Evolutionary conservation across 2,329 filamentous ascomycete genomes (phyloP), one percentile per base, ranked within the genome.

Genomic region (Penicillium sclerotigenum): DNA sequence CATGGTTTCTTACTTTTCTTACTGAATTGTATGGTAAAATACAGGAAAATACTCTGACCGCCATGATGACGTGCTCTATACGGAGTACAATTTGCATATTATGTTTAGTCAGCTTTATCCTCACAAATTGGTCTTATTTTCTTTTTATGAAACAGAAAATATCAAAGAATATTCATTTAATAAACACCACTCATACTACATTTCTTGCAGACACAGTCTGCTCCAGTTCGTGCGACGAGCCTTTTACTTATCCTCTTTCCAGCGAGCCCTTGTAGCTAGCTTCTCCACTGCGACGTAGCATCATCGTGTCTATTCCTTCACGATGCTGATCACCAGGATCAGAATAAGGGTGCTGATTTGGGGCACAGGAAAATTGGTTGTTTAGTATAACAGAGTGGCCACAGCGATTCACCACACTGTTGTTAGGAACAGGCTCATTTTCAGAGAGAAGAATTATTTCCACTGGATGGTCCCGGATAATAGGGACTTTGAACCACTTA

Each of bases 371-470:
- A 41, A 75, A 74, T 1, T 66, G 69, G 55, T 74, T 74, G 40
- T 74, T 71, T 10, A 75, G 48, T 11, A 73, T 60, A 18, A 71
- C 59, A 11, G 70, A 71, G 45, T 68, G 69, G 11, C 62, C 62
- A 28, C 61, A 59, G 9, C 50, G 63, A 45, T 70, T 53, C 0
- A 66, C 64, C 1, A 66, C 63, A 29, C 71, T 71, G 47, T 74
- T 75, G 36, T 72, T 71, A 2, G 72, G 71, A 2, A 73, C 40
- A 0, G 69, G 70, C 34, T 73, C 69, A 38, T 72, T 73, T 26
- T 71, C 63, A 0, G 73, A 73, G 0, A 74, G 54, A 13, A 72
- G 62, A 14, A 66, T 46, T 9, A 74, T 59, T 40, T 73, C 66
- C 1, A 73, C 67, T 2, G 70, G 72, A 18, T 71, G 64, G 51